Evolutionary conservation across 768 basidiomycete species (phyloP).

Genomic region (Tylopilus intermedius): DNA sequence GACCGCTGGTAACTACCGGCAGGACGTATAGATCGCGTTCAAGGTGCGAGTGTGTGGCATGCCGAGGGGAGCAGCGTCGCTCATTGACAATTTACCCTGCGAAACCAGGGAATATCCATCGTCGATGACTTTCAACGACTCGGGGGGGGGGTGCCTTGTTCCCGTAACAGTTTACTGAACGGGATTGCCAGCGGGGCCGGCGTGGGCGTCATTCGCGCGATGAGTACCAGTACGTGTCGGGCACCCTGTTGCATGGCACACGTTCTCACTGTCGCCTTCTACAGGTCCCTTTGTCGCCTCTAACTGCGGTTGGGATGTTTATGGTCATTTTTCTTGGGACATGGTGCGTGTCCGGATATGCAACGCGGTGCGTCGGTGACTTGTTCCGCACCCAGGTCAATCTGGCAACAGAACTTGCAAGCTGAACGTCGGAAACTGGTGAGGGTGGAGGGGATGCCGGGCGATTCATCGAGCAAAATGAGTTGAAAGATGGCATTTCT

Average conservation of each 20-base stretch:
- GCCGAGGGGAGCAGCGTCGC: not conserved
- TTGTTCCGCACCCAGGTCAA: slow-evolving; percentile 41
- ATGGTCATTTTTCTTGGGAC: slow-evolving; percentile 60
- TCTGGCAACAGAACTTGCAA: slow-evolving; percentile 54
- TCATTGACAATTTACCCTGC: slow-evolving; percentile 8
- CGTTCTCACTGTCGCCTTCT: slow-evolving; percentile 4
- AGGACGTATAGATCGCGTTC: slow-evolving; percentile 28
- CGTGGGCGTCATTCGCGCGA: slow-evolving; percentile 67
- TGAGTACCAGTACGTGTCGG: slow-evolving; percentile 52
- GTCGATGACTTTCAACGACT: slow-evolving; percentile 56
- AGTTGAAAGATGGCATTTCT: slow-evolving; percentile 26
- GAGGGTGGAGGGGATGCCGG: slow-evolving; percentile 55
- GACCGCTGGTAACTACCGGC: slow-evolving; percentile 30
- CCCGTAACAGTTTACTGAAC: slow-evolving; percentile 65
- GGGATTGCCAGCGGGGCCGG: slow-evolving; percentile 80
- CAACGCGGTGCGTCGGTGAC: not conserved
- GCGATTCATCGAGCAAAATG: slow-evolving; percentile 43
- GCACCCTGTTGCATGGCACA: not conserved
- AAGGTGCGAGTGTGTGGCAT: slow-evolving; percentile 21
- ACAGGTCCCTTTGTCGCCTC: slow-evolving; percentile 58
- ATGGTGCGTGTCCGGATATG: slow-evolving; percentile 46
- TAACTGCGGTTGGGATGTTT: slow-evolving; percentile 74
- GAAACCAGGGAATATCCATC: slow-evolving; percentile 44
- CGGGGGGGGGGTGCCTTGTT: slow-evolving; percentile 54
- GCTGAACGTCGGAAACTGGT: slow-evolving; percentile 53